A percentile compares a stretch with the other conserved stretches of the same genome.
Evolutionary conservation across 2,329 filamentous ascomycete genomes (phyloP).

Genomic region (Sclerotinia borealis): DNA sequence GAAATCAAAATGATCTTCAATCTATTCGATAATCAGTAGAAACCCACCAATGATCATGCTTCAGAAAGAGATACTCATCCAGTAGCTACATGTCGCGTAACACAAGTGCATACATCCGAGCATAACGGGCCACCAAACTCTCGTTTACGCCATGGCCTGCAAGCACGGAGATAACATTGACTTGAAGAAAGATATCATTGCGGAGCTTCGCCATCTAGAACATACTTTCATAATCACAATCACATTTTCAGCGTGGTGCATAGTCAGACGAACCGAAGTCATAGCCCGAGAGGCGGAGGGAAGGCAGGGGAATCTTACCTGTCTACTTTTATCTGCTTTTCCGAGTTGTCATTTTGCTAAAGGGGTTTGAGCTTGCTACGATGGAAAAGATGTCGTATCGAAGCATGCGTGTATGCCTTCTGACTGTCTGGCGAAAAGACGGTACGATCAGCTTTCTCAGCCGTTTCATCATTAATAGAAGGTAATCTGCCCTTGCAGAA

Average conservation of each 20-base stretch:
- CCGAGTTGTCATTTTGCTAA: background rate
- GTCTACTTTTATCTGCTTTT: background rate
- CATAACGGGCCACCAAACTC: background rate
- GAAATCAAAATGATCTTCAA: background rate
- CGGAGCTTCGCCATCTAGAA: conserved; percentile 6
- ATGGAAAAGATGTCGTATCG: background rate
- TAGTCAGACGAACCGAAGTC: background rate
- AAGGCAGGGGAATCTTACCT: background rate
- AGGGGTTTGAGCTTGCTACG: background rate
- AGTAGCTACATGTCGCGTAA: conserved; percentile 11
- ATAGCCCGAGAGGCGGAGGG: background rate
- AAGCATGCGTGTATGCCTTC: background rate
- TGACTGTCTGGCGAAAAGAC: background rate
- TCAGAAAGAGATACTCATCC: background rate
- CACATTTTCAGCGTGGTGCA: conserved; percentile 10
- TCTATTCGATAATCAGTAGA: background rate
- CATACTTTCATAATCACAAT: background rate
- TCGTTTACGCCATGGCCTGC: background rate
- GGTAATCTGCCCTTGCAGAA: background rate
- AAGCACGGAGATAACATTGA: background rate
- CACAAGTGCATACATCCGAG: conserved; percentile 7
- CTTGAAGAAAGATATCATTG: conserved; percentile 3
- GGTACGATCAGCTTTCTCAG: background rate
- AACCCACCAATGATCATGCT: background rate
- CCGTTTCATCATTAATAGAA: background rate